phyloP scores from a whole-genome alignment of 2,329 filamentous ascomycete species.

The Colletotrichum truncatum region DNA sequence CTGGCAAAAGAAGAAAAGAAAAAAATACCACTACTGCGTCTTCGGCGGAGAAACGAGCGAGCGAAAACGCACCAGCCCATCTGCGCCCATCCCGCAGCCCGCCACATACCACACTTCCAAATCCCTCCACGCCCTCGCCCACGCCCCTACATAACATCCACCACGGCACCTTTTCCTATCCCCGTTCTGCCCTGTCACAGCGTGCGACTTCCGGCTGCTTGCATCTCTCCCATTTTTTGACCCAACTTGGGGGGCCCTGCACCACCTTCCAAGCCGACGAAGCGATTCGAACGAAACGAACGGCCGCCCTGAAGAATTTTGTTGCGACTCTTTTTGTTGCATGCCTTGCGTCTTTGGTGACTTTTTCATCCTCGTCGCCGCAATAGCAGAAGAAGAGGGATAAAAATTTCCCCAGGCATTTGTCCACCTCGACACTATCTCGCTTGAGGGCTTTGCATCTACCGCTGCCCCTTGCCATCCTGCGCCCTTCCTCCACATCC shows the following conservation, averaged over 20 bases:
- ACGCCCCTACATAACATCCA: slow-evolving; percentile 28
- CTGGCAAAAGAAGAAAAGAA: background rate
- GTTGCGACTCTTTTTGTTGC: slow-evolving; percentile 16
- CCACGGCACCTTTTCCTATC: slow-evolving; percentile 17
- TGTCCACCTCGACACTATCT: slow-evolving; percentile 11
- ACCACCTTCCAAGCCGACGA: slow-evolving; percentile 16
- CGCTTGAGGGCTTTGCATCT: slow-evolving; percentile 22
- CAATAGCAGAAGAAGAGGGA: background rate
- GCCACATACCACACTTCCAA: slow-evolving; percentile 21
- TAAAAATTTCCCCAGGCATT: background rate
- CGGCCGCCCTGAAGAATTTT: background rate
- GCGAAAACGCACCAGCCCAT: slow-evolving; percentile 19
- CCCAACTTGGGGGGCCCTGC: slow-evolving; percentile 22
- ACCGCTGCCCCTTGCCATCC: slow-evolving; percentile 18
- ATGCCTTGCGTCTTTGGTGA: slow-evolving; percentile 12
- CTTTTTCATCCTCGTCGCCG: slow-evolving; percentile 6
- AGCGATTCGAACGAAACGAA: slow-evolving; percentile 24
- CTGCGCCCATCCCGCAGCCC: slow-evolving; percentile 27
- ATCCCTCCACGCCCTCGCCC: slow-evolving; percentile 8
- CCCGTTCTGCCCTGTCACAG: slow-evolving; percentile 7
- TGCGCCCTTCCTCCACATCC: slow-evolving; percentile 20
- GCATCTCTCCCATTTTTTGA: slow-evolving; percentile 21
- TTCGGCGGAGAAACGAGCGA: slow-evolving; percentile 28
- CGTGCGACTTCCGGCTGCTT: slow-evolving; percentile 22
- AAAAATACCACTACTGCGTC: slow-evolving; percentile 5